phyloP scores from a whole-genome alignment of 495 filamentous ascomycete species.

The Aspergillus nanangensis region DNA sequence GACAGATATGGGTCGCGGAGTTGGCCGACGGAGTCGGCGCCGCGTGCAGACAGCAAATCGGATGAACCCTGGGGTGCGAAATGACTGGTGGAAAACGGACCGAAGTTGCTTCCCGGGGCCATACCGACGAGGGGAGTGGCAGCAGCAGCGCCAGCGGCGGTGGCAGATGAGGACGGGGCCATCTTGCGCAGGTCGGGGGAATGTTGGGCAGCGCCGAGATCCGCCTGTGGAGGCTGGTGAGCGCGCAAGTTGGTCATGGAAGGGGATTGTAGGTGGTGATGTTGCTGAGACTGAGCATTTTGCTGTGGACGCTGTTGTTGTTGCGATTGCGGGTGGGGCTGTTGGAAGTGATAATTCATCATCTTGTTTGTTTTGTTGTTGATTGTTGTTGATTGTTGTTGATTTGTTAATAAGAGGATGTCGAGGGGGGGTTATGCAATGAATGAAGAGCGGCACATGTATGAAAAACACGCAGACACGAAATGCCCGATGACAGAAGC shows the following conservation, averaged over 20 bases:
- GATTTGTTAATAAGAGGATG: too few species aligned
- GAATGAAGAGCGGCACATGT: too few species aligned
- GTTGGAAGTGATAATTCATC: too few species aligned
- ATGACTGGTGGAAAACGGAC: constrained; percentile 26
- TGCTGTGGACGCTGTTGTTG: constrained; percentile 15
- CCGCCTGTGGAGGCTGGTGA: constrained; percentile 22
- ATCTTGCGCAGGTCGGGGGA: constrained; percentile 38
- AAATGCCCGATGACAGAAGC: too few species aligned
- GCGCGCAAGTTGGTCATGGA: constrained; percentile 25
- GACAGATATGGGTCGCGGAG: constrained; percentile 21
- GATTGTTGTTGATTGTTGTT: too few species aligned
- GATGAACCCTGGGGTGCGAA: constrained; percentile 31
- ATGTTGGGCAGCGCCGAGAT: constrained; percentile 17
- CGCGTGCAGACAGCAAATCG: constrained; percentile 29
- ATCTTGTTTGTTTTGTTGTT: too few species aligned
- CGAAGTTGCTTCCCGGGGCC: constrained; percentile 25
- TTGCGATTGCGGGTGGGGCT: constrained; percentile 27
- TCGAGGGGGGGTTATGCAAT: too few species aligned
- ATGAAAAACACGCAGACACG: too few species aligned
- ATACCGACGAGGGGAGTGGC: constrained; percentile 25
- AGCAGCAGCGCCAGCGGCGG: constrained; percentile 4
- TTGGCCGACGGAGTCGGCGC: constrained; percentile 26
- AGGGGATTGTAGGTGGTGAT: constrained; percentile 24
- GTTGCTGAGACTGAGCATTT: constrained; percentile 24
- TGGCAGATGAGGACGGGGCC: constrained; percentile 28